phyloP scores from a whole-genome alignment of 1,139 yeast genomes.

The Geotrichum macrosporum region DNA sequence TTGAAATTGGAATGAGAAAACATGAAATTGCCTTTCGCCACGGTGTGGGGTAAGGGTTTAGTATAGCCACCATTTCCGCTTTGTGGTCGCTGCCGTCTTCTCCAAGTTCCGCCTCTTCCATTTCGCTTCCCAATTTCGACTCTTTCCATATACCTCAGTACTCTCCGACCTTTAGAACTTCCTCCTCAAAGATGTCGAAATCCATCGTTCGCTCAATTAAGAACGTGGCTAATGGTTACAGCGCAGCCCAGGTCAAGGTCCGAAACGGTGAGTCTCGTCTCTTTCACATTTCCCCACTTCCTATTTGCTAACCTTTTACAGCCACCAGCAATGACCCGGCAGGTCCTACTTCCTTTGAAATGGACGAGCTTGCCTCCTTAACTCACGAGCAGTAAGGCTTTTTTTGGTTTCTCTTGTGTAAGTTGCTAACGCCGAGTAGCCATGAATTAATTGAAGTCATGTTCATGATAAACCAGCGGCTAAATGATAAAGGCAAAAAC shows the following conservation, averaged over 20 bases:
- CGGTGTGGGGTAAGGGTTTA: neutral
- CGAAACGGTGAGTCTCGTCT: slow-evolving; percentile 49
- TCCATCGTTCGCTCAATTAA: slow-evolving; percentile 79
- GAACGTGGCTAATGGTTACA: slow-evolving; percentile 90
- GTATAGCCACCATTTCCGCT: neutral
- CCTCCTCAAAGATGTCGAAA: slow-evolving; percentile 53
- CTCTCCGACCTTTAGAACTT: neutral
- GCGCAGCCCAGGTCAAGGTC: slow-evolving; percentile 79
- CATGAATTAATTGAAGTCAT: slow-evolving; percentile 83
- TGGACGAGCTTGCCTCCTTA: slow-evolving; percentile 77
- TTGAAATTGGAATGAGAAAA: too few species aligned
- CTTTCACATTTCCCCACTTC: too few species aligned
- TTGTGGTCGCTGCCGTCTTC: neutral
- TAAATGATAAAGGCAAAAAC: slow-evolving; percentile 94
- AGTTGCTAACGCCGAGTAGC: slow-evolving; percentile 29
- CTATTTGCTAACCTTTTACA: slow-evolving; percentile 13
- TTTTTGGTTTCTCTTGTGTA: neutral
- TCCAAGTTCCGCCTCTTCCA: neutral
- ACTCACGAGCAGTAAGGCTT: slow-evolving; percentile 57
- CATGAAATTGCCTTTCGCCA: too few species aligned
- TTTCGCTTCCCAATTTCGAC: neutral
- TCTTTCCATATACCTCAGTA: neutral
- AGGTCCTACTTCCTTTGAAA: slow-evolving; percentile 76
- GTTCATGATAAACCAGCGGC: slow-evolving; percentile 92
- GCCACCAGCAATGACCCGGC: slow-evolving; percentile 89